Evolutionary conservation across 768 basidiomycete species (phyloP), one percentile per base, ranked within the genome.

Genomic region (Phlebiopsis flavidoalba): DNA sequence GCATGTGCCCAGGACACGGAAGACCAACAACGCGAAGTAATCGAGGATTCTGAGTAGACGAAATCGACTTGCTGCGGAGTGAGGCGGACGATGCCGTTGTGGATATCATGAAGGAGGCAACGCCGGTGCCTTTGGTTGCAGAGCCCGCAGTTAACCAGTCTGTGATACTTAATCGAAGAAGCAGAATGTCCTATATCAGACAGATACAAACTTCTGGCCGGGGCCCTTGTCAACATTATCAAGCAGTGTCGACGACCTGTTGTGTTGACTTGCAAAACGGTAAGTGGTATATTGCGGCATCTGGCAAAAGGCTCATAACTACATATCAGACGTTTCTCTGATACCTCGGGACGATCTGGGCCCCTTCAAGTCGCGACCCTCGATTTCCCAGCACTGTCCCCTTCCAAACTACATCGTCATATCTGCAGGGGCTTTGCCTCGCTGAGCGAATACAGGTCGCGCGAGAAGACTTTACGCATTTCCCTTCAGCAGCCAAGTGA

Each of bases 191-290:
- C 76, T 98, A 51, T 99, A 87, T 76, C 86, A 84, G 62, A 91
- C 94, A 53, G 97, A 95, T 75, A 70, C 72, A 35, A 88, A 85
- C 64, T 98, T 95, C 72, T 96, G 93, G 93, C 80, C 87, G 15
- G n/a, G n/a, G 83, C 89, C 1, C 83, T 98, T 26, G 78, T 89
- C 8, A 81, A 84, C 59, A 81, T 99, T 61, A 94, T 98, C 69
- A 85, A 82, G 62, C 82, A 89, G 17, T 93, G 93, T 65, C 85
- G 83, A 65, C 78, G 97, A 59, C 96, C 97, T 6, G 89, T 99
- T 46, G 82, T 99, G 54, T 83, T 94, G 76, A 98, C 96, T 57
- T 98, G 97, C 74, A 97, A n/a, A n/a, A 95, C 66, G 95, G 96
- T 95, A 68, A 72, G 85, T 65, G 37, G n/a, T n/a, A 43, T 22